A percentile compares a stretch with the other conserved stretches of the same genome.
These are phyloP conservation scores for Colletotrichum siamense DNA, from an alignment of 2,329 filamentous ascomycete species.

Conservation along the genomic window DNA sequence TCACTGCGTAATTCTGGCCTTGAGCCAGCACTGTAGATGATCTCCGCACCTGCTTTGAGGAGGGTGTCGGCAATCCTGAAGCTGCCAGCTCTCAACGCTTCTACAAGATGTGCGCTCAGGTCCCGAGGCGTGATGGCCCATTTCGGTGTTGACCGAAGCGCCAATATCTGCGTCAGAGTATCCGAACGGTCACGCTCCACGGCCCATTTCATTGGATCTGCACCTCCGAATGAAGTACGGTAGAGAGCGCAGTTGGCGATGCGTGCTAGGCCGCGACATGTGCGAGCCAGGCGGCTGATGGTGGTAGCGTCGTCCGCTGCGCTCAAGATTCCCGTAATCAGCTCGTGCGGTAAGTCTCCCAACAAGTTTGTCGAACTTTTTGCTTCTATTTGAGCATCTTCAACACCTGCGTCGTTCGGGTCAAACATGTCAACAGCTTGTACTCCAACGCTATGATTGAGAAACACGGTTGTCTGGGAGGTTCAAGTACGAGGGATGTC, in stretches of 20 bases:
- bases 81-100: background rate
- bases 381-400: background rate
- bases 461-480: too few species aligned
- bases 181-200: background rate
- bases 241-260: background rate
- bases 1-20: rapidly evolving
- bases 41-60: background rate
- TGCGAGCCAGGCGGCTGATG: background rate
- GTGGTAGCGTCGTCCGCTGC: background rate
- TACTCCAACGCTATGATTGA: too few species aligned
- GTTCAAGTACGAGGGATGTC: too few species aligned
- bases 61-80: background rate
- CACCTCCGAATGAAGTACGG: background rate
- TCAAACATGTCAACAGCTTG: too few species aligned
- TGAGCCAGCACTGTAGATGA: background rate
- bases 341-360: background rate
- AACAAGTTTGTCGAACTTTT: rapidly evolving
- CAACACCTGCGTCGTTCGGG: rapidly evolving
- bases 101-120: background rate
- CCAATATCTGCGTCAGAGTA: background rate
- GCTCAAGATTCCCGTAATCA: background rate
- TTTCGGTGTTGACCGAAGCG: background rate
- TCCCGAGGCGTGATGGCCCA: background rate
- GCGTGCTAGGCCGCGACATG: background rate
- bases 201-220: background rate